Conservation (phyloP, 306 rosid genomes). For the Citrullus mucosospermus region DNA sequence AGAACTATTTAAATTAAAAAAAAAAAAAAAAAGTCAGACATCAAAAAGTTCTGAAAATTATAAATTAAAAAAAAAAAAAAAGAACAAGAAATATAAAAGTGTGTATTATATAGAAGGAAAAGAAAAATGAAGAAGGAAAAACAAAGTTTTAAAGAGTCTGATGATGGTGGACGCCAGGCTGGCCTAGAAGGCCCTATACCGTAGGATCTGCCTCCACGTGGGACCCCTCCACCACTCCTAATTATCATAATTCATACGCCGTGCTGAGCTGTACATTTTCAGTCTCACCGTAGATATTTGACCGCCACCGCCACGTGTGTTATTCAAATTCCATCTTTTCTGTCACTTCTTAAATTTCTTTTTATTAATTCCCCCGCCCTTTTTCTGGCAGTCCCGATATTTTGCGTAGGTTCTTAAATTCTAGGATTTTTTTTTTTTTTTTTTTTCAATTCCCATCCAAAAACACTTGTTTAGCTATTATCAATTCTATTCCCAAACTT, state of each 20-base stretch:
- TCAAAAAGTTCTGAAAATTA: too few species aligned
- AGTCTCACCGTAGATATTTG: neutral
- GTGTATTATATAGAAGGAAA: neutral
- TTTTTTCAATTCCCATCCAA: too few species aligned
- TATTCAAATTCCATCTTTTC: neutral
- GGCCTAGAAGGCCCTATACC: neutral
- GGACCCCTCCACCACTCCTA: neutral
- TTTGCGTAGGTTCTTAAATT: too few species aligned
- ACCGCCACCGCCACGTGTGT: neutral
- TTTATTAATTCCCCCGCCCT: too few species aligned
- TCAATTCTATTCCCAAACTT: too few species aligned
- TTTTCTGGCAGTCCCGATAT: too few species aligned
- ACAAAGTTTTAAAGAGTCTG: neutral
- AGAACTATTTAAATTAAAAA: too few species aligned
- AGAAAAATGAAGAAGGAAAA: neutral
- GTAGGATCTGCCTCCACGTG: neutral
- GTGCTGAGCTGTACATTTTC: neutral
- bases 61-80: too few species aligned
- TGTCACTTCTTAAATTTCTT: neutral
- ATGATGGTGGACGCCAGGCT: slow-evolving; percentile 9
- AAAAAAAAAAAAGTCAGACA: too few species aligned
- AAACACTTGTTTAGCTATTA: too few species aligned
- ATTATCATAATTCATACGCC: neutral
- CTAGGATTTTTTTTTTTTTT: too few species aligned
- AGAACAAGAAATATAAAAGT: too few species aligned